Evolutionary conservation across 345 rosid species (phyloP).

Genomic region (Gossypium arboreum): DNA sequence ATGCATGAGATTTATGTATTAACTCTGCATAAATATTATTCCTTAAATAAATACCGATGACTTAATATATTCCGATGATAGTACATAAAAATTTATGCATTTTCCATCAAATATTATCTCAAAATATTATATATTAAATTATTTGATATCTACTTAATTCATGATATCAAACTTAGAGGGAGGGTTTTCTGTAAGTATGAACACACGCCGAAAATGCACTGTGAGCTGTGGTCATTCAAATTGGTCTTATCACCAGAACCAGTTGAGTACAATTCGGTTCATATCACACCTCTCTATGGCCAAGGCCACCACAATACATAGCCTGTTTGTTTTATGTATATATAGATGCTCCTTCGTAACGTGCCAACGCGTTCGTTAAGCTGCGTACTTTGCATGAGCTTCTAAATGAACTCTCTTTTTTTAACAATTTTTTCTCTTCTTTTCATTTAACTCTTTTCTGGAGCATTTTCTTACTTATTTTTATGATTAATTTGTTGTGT

Average conservation of each 20-base stretch:
- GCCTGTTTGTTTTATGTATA: neutral
- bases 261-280: neutral
- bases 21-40: too few species aligned
- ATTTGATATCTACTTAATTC: too few species aligned
- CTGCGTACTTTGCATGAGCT: neutral
- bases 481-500: neutral
- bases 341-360: neutral
- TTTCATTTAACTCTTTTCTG: neutral
- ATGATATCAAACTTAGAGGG: too few species aligned
- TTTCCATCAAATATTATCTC: too few species aligned
- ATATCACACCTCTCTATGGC: neutral
- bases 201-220: neutral
- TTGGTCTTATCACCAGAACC: slow-evolving; percentile 5
- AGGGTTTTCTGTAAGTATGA: too few species aligned
- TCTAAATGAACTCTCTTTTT: neutral
- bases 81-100: too few species aligned
- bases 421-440: neutral
- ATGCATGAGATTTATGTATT: too few species aligned
- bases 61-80: too few species aligned
- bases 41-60: too few species aligned
- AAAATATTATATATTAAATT: too few species aligned
- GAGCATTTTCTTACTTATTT: neutral
- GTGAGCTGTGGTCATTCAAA: slow-evolving; percentile 8
- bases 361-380: neutral
- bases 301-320: neutral